Conservation (phyloP, 352 stramenopile genomes). For the Phytopythium sindhum region DNA sequence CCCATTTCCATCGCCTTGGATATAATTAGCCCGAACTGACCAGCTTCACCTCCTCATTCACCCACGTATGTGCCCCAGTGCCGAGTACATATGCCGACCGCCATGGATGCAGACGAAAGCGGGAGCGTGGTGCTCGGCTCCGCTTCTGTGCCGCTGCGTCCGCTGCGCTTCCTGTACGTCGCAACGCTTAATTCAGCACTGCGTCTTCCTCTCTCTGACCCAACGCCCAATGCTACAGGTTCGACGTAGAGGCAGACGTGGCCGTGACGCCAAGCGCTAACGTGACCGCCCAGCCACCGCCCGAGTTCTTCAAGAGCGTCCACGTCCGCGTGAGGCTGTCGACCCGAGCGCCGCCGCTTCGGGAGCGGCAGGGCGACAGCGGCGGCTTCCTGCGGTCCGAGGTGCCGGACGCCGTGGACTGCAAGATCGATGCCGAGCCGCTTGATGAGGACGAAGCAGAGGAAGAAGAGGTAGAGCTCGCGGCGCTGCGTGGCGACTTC, state of each 20-base stretch:
- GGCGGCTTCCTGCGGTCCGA: constrained; percentile 38
- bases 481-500: constrained; percentile 27
- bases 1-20: background rate
- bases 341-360: constrained; percentile 20
- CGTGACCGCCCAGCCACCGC: background rate
- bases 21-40: background rate
- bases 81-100: background rate
- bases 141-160: constrained; percentile 41
- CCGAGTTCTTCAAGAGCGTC: constrained; percentile 12
- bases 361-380: constrained; percentile 28
- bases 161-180: constrained; percentile 49
- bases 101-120: constrained; percentile 5
- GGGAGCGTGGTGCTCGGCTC: constrained; percentile 25
- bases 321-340: constrained; percentile 46
- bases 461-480: constrained; percentile 13
- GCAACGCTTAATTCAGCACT: no score
- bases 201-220: background rate
- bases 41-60: no score
- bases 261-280: constrained; percentile 10
- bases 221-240: constrained; percentile 12
- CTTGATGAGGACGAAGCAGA: constrained; percentile 5
- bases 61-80: no score
- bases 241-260: constrained; percentile 51
- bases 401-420: constrained; percentile 7
- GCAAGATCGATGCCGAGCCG: constrained; percentile 10